Evolutionary conservation across 2,329 filamentous ascomycete species (phyloP).

Genomic region (Camptophora hylomeconis): DNA sequence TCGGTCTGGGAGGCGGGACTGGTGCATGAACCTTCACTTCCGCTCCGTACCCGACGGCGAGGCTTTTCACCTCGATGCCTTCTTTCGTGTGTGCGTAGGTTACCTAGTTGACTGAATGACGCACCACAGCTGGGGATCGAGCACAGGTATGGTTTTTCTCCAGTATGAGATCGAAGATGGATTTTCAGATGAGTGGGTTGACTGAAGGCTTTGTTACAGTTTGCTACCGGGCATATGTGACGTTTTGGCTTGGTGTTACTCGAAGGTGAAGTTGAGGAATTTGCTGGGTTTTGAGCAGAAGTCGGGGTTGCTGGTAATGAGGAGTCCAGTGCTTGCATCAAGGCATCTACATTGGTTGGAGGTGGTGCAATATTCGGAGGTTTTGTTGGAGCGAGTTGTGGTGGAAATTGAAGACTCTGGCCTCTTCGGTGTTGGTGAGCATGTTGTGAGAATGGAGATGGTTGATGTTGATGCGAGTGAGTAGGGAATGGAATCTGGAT

Average conservation of each 20-base stretch:
- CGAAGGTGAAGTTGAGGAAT: conserved; percentile 15
- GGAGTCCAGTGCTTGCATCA: conserved; percentile 91
- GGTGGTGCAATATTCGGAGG: too few relatives aligned
- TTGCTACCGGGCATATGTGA: conserved; percentile 60
- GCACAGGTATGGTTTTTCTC: conserved; percentile 74
- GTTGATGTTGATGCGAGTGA: too few relatives aligned
- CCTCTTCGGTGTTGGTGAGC: too few relatives aligned
- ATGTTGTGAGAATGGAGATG: too few relatives aligned
- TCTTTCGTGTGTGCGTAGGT: conserved; percentile 76
- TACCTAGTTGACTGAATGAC: conserved; percentile 78
- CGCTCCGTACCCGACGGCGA: conserved; percentile 1
- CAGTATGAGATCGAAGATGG: conserved; percentile 77
- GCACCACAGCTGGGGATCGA: conserved; percentile 60
- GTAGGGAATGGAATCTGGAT: too few relatives aligned
- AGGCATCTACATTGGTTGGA: conserved; percentile 72
- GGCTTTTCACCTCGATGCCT: conserved; percentile 64
- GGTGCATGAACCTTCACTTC: too few relatives aligned
- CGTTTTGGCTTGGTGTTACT: conserved; percentile 21
- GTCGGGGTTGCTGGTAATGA: conserved; percentile 41
- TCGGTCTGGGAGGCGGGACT: too few relatives aligned
- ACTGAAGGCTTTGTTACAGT: conserved; percentile 69
- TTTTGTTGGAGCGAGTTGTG: too few relatives aligned
- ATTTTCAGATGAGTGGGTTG: conserved; percentile 92
- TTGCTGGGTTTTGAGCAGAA: conserved; percentile 12
- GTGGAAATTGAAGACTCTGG: too few relatives aligned